Conservation (phyloP, 2,329 filamentous ascomycete species). For the Neurospora sp. region DNA sequence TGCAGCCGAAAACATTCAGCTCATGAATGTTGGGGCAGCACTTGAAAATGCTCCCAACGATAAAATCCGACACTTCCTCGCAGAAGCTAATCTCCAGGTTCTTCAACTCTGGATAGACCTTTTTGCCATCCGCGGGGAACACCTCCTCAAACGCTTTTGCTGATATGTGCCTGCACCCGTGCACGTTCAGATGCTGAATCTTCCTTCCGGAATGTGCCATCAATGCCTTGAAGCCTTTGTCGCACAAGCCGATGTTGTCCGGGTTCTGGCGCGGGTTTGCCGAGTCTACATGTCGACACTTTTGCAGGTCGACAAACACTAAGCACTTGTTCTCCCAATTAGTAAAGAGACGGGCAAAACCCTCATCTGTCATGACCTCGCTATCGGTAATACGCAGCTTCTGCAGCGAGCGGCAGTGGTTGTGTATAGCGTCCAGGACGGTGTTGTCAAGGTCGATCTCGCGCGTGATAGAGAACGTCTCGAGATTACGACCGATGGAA, state of each 20-base stretch:
- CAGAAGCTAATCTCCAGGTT: constrained; percentile 73
- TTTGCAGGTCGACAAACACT: constrained; percentile 61
- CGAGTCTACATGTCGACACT: constrained; percentile 68
- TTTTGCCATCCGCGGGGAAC: constrained; percentile 44
- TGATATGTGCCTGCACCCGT: constrained; percentile 74
- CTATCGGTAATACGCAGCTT: constrained; percentile 81
- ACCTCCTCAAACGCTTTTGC: constrained; percentile 61
- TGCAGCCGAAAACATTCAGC: constrained; percentile 55
- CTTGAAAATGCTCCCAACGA: constrained; percentile 54
- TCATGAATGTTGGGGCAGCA: constrained; percentile 50
- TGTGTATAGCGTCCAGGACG: constrained; percentile 61
- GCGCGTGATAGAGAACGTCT: constrained; percentile 65
- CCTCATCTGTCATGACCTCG: constrained; percentile 62
- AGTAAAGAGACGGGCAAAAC: constrained; percentile 62
- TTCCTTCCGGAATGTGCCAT: constrained; percentile 71
- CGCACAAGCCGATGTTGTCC: constrained; percentile 61
- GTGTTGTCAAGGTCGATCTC: constrained; percentile 58
- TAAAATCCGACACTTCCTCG: constrained; percentile 53
- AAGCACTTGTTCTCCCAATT: constrained; percentile 67
- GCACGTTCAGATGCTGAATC: constrained; percentile 63
- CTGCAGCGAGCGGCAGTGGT: constrained; percentile 52
- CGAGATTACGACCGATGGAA: constrained; percentile 54
- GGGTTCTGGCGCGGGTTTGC: constrained; percentile 55
- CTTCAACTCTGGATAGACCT: constrained; percentile 55
- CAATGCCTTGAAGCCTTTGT: constrained; percentile 64